These are phyloP conservation scores for Psilocybe sp. DNA, from an alignment of 768 basidiomycete species.

Conservation along the genomic window DNA sequence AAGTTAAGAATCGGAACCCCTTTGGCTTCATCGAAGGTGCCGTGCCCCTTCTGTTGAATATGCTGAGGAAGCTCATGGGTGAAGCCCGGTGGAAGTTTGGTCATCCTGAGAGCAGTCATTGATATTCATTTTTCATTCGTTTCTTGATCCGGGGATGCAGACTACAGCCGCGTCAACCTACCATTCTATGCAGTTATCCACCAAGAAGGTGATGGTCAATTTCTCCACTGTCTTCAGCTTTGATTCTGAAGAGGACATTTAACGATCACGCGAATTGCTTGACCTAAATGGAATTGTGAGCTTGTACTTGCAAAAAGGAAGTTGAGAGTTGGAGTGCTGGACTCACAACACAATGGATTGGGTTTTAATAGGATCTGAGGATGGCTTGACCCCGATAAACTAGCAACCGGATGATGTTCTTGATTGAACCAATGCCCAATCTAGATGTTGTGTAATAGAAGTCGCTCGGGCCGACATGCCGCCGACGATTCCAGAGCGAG, in stretches of 20 bases:
- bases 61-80: conserved; percentile 69
- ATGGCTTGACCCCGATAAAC: too few species aligned
- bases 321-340: too few species aligned
- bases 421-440: too few species aligned
- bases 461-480: too few species aligned
- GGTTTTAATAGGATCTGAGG: too few species aligned
- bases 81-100: conserved; percentile 76
- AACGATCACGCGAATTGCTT: not conserved
- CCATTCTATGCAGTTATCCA: conserved; percentile 85
- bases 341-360: too few species aligned
- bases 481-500: too few species aligned
- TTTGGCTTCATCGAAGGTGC: conserved; percentile 36
- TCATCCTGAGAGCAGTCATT: conserved; percentile 52
- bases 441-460: too few species aligned
- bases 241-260: conserved; percentile 6
- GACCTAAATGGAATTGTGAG: not conserved
- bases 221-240: conserved; percentile 29
- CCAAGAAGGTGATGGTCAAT: conserved; percentile 59
- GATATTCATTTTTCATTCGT: not conserved
- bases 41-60: conserved; percentile 44
- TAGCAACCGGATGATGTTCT: too few species aligned
- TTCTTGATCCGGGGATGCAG: not conserved
- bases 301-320: not conserved
- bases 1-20: conserved; percentile 69
- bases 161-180: conserved; percentile 17